Conservation (phyloP, 176 grass and related monocot species). For the Aegilops speltoides region DNA sequence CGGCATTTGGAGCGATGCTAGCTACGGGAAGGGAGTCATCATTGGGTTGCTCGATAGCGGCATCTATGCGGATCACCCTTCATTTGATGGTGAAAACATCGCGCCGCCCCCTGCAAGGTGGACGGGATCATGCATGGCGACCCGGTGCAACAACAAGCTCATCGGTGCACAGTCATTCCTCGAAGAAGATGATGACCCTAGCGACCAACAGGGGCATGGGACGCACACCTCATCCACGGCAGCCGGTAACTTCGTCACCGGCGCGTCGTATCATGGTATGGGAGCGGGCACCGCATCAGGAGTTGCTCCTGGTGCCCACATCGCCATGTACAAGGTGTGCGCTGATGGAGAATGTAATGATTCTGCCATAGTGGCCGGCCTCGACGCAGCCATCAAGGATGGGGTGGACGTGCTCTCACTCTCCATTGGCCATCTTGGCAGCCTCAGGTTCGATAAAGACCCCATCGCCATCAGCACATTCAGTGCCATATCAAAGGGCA, state of each 20-base stretch:
- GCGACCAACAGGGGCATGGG: background rate
- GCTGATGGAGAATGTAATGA: background rate
- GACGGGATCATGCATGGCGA: constrained; percentile 22
- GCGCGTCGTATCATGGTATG: background rate
- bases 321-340: constrained; percentile 18
- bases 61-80: constrained; percentile 24
- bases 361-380: background rate
- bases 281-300: background rate
- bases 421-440: background rate
- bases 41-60: constrained; percentile 52
- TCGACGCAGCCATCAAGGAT: constrained; percentile 3
- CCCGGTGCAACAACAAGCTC: constrained; percentile 2
- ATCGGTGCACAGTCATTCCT: background rate
- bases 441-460: background rate
- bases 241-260: background rate
- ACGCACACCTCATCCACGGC: background rate
- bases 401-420: background rate
- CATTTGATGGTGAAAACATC: background rate
- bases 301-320: background rate
- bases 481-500: background rate
- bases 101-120: background rate
- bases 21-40: constrained; percentile 40
- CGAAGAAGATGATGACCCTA: background rate
- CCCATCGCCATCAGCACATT: constrained; percentile 1
- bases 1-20: constrained; percentile 1